These are phyloP conservation scores for Globisporangium nagaii DNA, from an alignment of 352 stramenopile species.

Conservation along the genomic window DNA sequence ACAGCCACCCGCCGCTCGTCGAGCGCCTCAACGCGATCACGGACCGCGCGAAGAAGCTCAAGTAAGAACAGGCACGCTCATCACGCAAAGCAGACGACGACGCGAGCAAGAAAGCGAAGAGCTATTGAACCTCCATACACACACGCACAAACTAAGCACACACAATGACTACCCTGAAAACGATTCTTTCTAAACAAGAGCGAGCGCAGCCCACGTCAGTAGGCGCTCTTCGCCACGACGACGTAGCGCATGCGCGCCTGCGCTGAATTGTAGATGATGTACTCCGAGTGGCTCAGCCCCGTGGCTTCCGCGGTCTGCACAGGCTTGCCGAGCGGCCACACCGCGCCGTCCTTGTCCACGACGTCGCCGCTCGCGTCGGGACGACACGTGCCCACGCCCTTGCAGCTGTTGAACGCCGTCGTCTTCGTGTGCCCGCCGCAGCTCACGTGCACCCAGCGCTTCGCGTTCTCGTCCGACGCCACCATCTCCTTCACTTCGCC, in stretches of 20 bases:
- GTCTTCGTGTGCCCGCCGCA: constrained; percentile 31
- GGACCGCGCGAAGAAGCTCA: constrained; percentile 46
- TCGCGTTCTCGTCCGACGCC: constrained; percentile 43
- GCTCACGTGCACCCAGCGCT: constrained; percentile 39
- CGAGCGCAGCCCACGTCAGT: constrained; percentile 18
- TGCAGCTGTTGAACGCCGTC: constrained; percentile 50
- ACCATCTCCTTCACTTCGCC: constrained; percentile 60
- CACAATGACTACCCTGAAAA: no score
- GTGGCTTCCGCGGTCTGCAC: constrained; percentile 46
- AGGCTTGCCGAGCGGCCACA: constrained; percentile 65
- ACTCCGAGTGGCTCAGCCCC: constrained; percentile 72
- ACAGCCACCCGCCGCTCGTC: constrained; percentile 95
- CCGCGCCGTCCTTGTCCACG: constrained; percentile 40
- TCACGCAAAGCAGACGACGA: not conserved
- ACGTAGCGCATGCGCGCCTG: constrained; percentile 83
- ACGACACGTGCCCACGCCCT: constrained; percentile 55
- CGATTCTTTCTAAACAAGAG: no score
- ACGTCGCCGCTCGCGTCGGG: constrained; percentile 50
- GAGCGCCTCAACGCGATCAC: constrained; percentile 94
- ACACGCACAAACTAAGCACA: constrained; percentile 7
- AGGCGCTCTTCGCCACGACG: constrained; percentile 45
- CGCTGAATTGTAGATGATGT: constrained; percentile 80
- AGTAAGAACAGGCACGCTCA: constrained; percentile 16
- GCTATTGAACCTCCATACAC: not conserved
- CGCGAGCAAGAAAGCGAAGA: constrained; percentile 1